phyloP scores from a whole-genome alignment of 805 yeast genomes.

The Candida yuanshanica region DNA sequence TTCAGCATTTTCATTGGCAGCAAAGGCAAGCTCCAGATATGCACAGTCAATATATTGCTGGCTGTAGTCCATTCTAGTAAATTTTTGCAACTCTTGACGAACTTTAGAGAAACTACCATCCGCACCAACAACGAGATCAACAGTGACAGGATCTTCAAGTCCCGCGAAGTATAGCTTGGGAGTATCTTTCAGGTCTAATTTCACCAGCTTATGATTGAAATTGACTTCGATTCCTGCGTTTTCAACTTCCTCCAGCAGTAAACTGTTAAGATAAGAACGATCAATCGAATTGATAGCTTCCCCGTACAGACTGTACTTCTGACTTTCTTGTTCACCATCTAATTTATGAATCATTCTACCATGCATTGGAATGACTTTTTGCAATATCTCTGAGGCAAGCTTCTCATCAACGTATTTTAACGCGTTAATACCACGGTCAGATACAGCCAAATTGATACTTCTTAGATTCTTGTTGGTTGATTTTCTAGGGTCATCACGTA shows the following conservation, averaged over 20 bases:
- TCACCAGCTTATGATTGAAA: slow-evolving; percentile 54
- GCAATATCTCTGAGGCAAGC: slow-evolving; percentile 50
- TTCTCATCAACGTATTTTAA: slow-evolving; percentile 53
- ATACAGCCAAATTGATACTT: slow-evolving; percentile 85
- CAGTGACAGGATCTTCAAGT: slow-evolving; percentile 18
- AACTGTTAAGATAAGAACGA: slow-evolving; percentile 60
- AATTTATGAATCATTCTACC: slow-evolving; percentile 86
- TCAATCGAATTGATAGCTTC: slow-evolving; percentile 76
- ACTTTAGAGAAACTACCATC: slow-evolving; percentile 82
- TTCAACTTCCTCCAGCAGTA: slow-evolving; percentile 59
- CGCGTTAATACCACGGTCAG: slow-evolving; percentile 75
- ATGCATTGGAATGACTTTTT: slow-evolving; percentile 71
- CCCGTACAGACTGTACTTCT: slow-evolving; percentile 74
- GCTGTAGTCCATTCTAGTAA: slow-evolving; percentile 58
- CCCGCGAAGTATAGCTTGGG: slow-evolving; percentile 22
- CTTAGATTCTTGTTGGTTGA: slow-evolving; percentile 38
- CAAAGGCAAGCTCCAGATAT: slow-evolving; percentile 75
- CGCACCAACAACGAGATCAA: slow-evolving; percentile 70
- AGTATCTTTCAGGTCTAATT: slow-evolving; percentile 29
- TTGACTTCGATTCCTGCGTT: slow-evolving; percentile 37
- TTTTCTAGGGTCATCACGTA: slow-evolving; percentile 54
- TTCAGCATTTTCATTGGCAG: slow-evolving; percentile 36
- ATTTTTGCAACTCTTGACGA: slow-evolving; percentile 61
- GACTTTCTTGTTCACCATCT: slow-evolving; percentile 59
- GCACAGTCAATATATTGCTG: slow-evolving; percentile 83